Base-by-base conservation (phyloP, 345 rosid species). In the Sisymbrium altissimum region DNA sequence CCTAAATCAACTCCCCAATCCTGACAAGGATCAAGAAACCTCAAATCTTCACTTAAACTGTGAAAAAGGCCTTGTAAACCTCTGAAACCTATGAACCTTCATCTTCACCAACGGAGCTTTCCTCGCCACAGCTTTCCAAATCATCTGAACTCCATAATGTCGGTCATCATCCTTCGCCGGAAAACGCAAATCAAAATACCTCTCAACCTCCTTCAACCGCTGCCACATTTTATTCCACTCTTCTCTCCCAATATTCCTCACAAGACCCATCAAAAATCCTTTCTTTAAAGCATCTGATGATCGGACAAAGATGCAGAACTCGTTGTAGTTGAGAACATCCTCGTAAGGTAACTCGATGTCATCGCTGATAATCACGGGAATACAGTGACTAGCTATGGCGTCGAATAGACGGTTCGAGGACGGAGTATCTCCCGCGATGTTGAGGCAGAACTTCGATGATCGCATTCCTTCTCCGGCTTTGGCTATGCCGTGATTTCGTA, bases 391-490 rank as follows among this genome's bases (percentile, higher is more conserved):
- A 23, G 87, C 97, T 60, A 92, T 89, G 64, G 99, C 92, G 40
- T 95, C 99, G 7, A 95, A 95, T 57, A 95, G 91, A n/a, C 98
- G 96, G 73, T 92, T 95, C 3, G 98, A 90, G 1, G 97, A 95
- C 4, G 99, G 99, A 5, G 99, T 95, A 68, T 95, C 99, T 0
- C 99, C 98, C 5, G 98, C 99, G 17, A 95, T 88, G 82, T 90
- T 92, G 77, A 92, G 96, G 64, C 99, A 95, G 67, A 95, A 95
- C 75, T 92, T 95, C 12, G 97, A 92, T 4, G 85, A 66, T 71
- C 81, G 87, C 99, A 95, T 95, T 11, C 99, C 99, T 23, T 55
- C 69, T 13, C 88, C 79, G 21, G 98, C 97, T 83, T 84, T 80
- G 50, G 18, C 72, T 55, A 90, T 39, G 50, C 99, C 99, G 54